Evolutionary conservation across 2,329 filamentous ascomycete species (phyloP).

Genomic region (Xylaria sp.): DNA sequence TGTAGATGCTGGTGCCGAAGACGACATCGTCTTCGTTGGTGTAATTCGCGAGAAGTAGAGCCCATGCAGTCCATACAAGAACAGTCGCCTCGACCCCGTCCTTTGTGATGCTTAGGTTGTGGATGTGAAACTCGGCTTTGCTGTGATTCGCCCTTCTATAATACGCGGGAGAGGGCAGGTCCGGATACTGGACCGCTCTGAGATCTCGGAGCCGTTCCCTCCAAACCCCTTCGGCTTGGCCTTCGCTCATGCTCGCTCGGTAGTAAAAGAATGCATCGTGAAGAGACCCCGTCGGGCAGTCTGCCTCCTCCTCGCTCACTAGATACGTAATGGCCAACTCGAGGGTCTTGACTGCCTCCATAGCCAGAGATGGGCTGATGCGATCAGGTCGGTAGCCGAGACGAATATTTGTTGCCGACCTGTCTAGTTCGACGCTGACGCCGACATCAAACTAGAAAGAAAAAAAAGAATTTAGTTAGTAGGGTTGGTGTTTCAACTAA

Average conservation of each 20-base stretch:
- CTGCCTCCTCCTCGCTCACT: slow-evolving; percentile 13
- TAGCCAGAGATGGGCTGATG: slow-evolving; percentile 12
- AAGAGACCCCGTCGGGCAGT: slow-evolving; percentile 12
- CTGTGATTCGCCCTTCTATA: slow-evolving; percentile 11
- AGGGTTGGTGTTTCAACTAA: slow-evolving; percentile 15
- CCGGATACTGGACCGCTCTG: slow-evolving; percentile 12
- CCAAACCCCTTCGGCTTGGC: slow-evolving; percentile 12
- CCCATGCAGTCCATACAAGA: slow-evolving; percentile 15
- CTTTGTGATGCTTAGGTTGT: slow-evolving; percentile 16
- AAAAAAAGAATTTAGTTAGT: slow-evolving; percentile 6
- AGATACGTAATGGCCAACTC: slow-evolving; percentile 14
- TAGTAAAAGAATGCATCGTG: slow-evolving; percentile 15
- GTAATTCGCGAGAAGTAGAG: slow-evolving; percentile 13
- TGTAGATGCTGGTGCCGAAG: slow-evolving; percentile 3
- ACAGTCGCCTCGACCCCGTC: background rate
- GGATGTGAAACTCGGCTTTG: slow-evolving; percentile 13
- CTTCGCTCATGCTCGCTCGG: slow-evolving; percentile 13
- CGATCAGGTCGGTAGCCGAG: slow-evolving; percentile 15
- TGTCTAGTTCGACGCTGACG: slow-evolving; percentile 14
- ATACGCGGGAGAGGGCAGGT: slow-evolving; percentile 12
- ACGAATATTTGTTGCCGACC: slow-evolving; percentile 8
- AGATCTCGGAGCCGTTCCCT: slow-evolving; percentile 11
- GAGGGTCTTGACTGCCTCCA: slow-evolving; percentile 9
- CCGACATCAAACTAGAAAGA: slow-evolving; percentile 14
- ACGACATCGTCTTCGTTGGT: slow-evolving; percentile 4